Evolutionary conservation across 108 stramenopile genomes (phyloP), one percentile per base, ranked within the genome.

Genomic region (Cylindrotheca closterium): DNA sequence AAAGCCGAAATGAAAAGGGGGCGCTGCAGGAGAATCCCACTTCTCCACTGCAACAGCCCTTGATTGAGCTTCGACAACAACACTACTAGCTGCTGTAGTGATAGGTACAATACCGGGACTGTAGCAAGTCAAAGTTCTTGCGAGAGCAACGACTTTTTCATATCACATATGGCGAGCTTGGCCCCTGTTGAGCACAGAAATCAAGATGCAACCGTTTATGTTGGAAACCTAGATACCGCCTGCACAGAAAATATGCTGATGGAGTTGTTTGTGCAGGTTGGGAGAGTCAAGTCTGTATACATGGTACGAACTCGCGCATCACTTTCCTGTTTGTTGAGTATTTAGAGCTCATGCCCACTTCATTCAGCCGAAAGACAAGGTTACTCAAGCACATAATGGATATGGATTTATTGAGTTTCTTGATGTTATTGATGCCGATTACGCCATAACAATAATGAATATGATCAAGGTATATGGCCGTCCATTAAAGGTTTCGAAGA

Each of bases 361-460:
- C 10, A 7, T 15, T 42, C 37, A 42, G 37, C 99, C 99, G 65
- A 97, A 96, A 63, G 99, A 99, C 75, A 98, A 98, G 66, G 70
- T 96, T 7, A 93, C 93, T 10, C 79, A 81, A 3, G 29, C 76
- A 24, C 93, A 95, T 78, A 78, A 79, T 59, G 97, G 98, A 2
- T 99, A 97, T 58, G 99, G 96, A 30, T 99, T 99, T 66, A 89
- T 98, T 3, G 99, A 99, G 79, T 99, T 96, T 73, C 55, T 88
- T 1, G 87, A 89, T 58, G 84, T 89, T 45, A 67, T 84, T 32
- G 97, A 98, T 67, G 98, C 97, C 37, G 99, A 97, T 19, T 99
- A 99, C 67, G 95, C 96, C 51, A 94, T 96, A 46, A 90, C 95
- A 63, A 92, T 98, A 8, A 74, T 99, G 80, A 95, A 93, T 80